Percentiles rank a stretch among this genome's conserved stretches.
Conservation (phyloP, 1,139 yeast genomes). For the Pichia sp. region DNA sequence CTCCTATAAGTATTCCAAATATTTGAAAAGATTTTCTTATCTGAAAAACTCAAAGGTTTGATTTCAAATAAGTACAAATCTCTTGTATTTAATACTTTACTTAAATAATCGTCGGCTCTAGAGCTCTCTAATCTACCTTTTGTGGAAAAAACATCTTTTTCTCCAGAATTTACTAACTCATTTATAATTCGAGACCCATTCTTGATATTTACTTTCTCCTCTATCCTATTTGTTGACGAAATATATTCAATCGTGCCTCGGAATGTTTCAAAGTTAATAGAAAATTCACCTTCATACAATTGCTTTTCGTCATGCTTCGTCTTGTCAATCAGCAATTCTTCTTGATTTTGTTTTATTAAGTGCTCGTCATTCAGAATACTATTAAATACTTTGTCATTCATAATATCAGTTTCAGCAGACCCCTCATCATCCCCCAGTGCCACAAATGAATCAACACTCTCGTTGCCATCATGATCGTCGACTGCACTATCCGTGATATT, state of each 20-base stretch:
- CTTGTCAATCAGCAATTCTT: not conserved
- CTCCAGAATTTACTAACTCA: slow-evolving; percentile 19
- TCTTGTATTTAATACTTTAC: slow-evolving; percentile 39
- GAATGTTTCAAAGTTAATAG: slow-evolving; percentile 13
- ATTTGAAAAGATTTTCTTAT: slow-evolving; percentile 32
- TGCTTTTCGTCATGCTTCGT: slow-evolving; percentile 1
- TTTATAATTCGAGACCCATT: slow-evolving; percentile 25
- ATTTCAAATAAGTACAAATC: slow-evolving; percentile 44
- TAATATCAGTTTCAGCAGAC: not conserved
- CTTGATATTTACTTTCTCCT: slow-evolving; percentile 17
- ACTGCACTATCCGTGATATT: slow-evolving; percentile 3
- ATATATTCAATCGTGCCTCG: slow-evolving; percentile 18
- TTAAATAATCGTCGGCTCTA: slow-evolving; percentile 51
- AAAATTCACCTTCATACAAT: slow-evolving; percentile 18
- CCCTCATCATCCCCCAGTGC: not conserved
- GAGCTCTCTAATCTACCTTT: slow-evolving; percentile 55
- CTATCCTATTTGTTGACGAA: slow-evolving; percentile 27
- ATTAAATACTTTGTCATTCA: slow-evolving; percentile 19
- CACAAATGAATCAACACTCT: slow-evolving; percentile 4
- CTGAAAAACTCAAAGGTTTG: slow-evolving; percentile 17
- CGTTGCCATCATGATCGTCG: slow-evolving; percentile 12
- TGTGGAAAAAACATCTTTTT: slow-evolving; percentile 30
- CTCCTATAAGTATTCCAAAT: slow-evolving; percentile 37
- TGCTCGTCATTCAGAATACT: slow-evolving; percentile 12
- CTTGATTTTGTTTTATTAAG: not conserved